Evolutionary conservation across 2,329 filamentous ascomycete genomes (phyloP).

Genomic region (Akanthomyces lecanii): DNA sequence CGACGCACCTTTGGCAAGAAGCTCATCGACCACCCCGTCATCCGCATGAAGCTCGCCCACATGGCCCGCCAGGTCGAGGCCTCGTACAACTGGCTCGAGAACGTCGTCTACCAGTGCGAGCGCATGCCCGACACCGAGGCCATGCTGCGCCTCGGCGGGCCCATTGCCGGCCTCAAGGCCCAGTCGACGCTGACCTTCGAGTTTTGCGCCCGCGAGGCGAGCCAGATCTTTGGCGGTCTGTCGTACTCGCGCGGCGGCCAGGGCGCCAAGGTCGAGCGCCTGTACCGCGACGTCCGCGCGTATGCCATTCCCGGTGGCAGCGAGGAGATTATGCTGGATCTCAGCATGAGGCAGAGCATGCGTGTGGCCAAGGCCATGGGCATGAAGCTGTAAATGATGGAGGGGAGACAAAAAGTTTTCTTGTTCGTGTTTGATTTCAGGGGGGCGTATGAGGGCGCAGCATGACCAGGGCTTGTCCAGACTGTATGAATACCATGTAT

Average conservation of each 20-base stretch:
- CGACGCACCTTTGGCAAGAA: conserved; percentile 94
- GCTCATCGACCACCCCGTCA: conserved; percentile 94
- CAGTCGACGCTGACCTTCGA: conserved; percentile 93
- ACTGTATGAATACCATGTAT: conserved; percentile 13
- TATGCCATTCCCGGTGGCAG: conserved; percentile 95
- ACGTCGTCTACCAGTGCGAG: conserved; percentile 86
- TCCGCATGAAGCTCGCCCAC: conserved; percentile 94
- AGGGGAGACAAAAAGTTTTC: not conserved
- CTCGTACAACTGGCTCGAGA: conserved; percentile 95
- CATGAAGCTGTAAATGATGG: conserved; percentile 75
- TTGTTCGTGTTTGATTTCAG: not conserved
- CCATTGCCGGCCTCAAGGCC: conserved; percentile 90
- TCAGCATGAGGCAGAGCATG: conserved; percentile 88
- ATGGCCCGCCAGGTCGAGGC: conserved; percentile 99
- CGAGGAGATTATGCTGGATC: conserved; percentile 98
- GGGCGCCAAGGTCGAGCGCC: conserved; percentile 88
- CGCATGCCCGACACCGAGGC: conserved; percentile 92
- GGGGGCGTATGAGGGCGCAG: not conserved
- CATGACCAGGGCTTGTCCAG: conserved; percentile 11
- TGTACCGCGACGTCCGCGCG: conserved; percentile 92
- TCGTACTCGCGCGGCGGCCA: conserved; percentile 91
- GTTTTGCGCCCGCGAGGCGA: conserved; percentile 94
- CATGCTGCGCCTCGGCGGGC: conserved; percentile 91
- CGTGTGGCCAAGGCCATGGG: conserved; percentile 85
- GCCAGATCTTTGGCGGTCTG: conserved; percentile 94